phyloP scores from a whole-genome alignment of 352 stramenopile genomes.

The Globisporangium megalacanthum region DNA sequence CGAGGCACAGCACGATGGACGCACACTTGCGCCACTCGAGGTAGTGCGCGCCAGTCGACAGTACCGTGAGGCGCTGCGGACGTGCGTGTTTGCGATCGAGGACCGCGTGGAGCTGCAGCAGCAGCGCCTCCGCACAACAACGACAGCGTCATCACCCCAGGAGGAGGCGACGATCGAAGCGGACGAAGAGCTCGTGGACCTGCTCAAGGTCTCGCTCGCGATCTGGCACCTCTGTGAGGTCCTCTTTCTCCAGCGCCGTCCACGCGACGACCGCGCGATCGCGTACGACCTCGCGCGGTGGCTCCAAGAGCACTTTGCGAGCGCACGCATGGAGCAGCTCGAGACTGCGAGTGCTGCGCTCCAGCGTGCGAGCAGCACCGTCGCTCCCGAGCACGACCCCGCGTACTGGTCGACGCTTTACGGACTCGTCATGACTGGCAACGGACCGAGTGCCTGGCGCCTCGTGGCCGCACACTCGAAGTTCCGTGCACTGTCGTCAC shows the following conservation, averaged over 20 bases:
- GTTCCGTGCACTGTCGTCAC: conserved; percentile 44
- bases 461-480: conserved; percentile 54
- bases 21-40: conserved; percentile 22
- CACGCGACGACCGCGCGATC: conserved; percentile 43
- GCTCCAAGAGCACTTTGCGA: conserved; percentile 75
- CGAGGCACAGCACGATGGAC: conserved; percentile 8
- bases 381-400: conserved; percentile 31
- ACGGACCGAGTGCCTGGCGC: conserved; percentile 45
- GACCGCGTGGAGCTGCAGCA: conserved; percentile 32
- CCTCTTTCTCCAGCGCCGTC: conserved; percentile 54
- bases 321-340: conserved; percentile 42
- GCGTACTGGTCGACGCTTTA: conserved; percentile 69
- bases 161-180: conserved; percentile 16
- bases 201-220: conserved; percentile 75
- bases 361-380: conserved; percentile 13
- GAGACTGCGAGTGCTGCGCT: conserved; percentile 42
- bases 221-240: conserved; percentile 80
- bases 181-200: conserved; percentile 45
- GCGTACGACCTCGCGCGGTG: conserved; percentile 68
- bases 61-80: conserved; percentile 66
- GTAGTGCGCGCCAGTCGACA: conserved; percentile 52
- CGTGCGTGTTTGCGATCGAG: conserved; percentile 59
- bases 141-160: not conserved
- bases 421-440: conserved; percentile 42
- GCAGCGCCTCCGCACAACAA: too few species aligned